Base-by-base conservation (phyloP, 768 basidiomycete species). In the Rhodotorula diobovata region DNA sequence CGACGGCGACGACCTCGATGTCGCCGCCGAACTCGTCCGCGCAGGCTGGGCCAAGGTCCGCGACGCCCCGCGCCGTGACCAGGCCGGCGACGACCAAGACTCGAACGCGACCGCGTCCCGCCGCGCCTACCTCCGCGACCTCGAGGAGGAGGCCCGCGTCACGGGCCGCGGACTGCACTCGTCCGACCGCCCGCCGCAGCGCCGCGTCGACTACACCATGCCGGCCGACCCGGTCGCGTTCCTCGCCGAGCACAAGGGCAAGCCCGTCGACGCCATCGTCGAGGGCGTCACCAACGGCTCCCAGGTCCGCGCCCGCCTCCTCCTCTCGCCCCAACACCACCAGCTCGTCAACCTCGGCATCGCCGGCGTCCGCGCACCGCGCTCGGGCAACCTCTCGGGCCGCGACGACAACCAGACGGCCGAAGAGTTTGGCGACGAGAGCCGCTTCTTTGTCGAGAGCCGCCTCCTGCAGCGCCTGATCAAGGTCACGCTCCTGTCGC, bases 21-120 rank as follows among this genome's bases (percentile, higher is more conserved):
- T 94, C 32, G 83, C 87, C 9, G 84, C 84, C 0, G 90, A 93
- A 78, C 80, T 95, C n/a, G 84, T 98, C 51, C 86, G 85, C 78
- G 86, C 85, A 70, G 96, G 95, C n/a, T 97, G 93, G 93, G 91
- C 87, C 20, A 94, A 90, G 81, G 82, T 93, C 54, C 92, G 96
- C 80, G 95, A 97, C 46, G 54, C 58, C 45, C 35, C 28, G n/a
- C 50, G 48, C 43, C 50, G 64, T 62, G 64, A 63, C 75, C 77
- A 46, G 78, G 79, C 21, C 76, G 93, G 89, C 80, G 86, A 90
- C 30, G 91, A 94, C 53, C 85, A 87, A 28, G 88, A 88, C 2
- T 90, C 92, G 34, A 88, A 91, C 37, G 89, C 93, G 78, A 77
- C 83, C 25, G 65, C 65, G n/a, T 51, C 46, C 12, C 61, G 70